A percentile compares a stretch with the other conserved stretches of the same genome.
Evolutionary conservation across 2,329 filamentous ascomycete genomes (phyloP).

Genomic region (Aspergillus uvarum): DNA sequence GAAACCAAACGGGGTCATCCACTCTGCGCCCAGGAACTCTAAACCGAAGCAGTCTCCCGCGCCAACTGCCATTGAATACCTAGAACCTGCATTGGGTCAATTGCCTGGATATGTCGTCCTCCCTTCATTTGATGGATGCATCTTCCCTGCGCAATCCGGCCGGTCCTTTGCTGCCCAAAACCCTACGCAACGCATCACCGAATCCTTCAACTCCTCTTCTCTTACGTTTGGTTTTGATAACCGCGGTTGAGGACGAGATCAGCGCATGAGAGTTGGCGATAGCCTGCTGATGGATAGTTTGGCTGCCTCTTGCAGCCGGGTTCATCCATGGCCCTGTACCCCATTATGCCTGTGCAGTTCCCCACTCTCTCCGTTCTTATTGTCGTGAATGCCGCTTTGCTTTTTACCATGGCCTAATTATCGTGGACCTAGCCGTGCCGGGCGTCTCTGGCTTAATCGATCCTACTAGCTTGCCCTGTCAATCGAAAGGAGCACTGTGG

Average conservation of each 20-base stretch:
- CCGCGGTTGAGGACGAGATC: slow-evolving; percentile 21
- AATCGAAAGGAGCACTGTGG: slow-evolving; percentile 12
- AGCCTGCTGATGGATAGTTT: slow-evolving; percentile 14
- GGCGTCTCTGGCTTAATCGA: slow-evolving; percentile 17
- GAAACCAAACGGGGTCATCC: not conserved
- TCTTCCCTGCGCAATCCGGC: slow-evolving; percentile 21
- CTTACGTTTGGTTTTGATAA: slow-evolving; percentile 9
- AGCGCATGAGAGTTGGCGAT: slow-evolving; percentile 17
- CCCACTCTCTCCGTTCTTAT: slow-evolving; percentile 15
- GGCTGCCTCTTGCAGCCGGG: slow-evolving; percentile 15
- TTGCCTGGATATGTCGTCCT: slow-evolving; percentile 11
- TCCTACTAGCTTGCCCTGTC: slow-evolving; percentile 16
- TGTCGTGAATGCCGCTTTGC: slow-evolving; percentile 12
- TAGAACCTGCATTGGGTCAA: slow-evolving; percentile 15
- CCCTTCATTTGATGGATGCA: slow-evolving; percentile 19
- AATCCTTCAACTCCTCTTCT: slow-evolving; percentile 18
- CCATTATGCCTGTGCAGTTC: slow-evolving; percentile 14
- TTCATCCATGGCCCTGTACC: slow-evolving; percentile 18
- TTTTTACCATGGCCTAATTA: slow-evolving; percentile 17
- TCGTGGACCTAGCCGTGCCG: slow-evolving; percentile 13
- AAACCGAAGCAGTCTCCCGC: slow-evolving; percentile 2
- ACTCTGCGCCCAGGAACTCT: slow-evolving; percentile 6
- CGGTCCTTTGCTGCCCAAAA: slow-evolving; percentile 26
- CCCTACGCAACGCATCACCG: slow-evolving; percentile 16
- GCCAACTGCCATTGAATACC: slow-evolving; percentile 5